Evolutionary conservation across 805 yeast genomes (phyloP), one percentile per base, ranked within the genome.

Genomic region (Martiniozyma abietophila): DNA sequence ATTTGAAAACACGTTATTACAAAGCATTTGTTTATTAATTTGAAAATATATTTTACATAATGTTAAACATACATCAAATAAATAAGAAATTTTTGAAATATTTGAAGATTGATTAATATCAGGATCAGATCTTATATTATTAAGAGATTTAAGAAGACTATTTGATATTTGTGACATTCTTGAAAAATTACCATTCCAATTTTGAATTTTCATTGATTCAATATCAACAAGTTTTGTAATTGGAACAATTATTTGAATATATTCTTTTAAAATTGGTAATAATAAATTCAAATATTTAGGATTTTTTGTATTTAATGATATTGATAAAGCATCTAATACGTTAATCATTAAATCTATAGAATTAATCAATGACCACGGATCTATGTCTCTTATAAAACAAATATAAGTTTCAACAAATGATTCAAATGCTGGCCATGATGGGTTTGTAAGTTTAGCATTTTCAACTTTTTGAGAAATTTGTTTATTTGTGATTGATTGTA

Each of bases 1-100:
- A 49, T 75, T 76, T 22, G 77, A 65, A 46, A 74, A 74, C 25
- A 76, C 73, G 44, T 76, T 74, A 23, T 74, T 65, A 52, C 82
- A 76, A 12, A 74, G 54, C 43, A 74, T 58, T 5, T 80, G 79
- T 20, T 69, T 71, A 20, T 62, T 67, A 16, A 76, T 64, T 25
- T 52, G 56, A 48, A 71, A 71, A 49, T 76, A 76, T 1, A 70
- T 55, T 41, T 56, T 59, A 49, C 79, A 74, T 28, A 76, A 48
- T 25, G 62, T 58, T 19, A 63, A 61, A 9, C 75, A 72, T 8
- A 74, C 50, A 38, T 62, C 65, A 26, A 76, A 46, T 17, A 76
- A 59, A 8, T 74, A 53, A 5, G 63, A 51, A 31, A 65, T 71
- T 40, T 72, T 72, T 30, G 44, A 46, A 25, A 40, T 42, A 8